A percentile compares a stretch with the other conserved stretches of the same genome.
These are phyloP conservation scores for Ceratobasidium sp. DNA, from an alignment of 1,284 basidiomycete genomes.

Conservation along the genomic window DNA sequence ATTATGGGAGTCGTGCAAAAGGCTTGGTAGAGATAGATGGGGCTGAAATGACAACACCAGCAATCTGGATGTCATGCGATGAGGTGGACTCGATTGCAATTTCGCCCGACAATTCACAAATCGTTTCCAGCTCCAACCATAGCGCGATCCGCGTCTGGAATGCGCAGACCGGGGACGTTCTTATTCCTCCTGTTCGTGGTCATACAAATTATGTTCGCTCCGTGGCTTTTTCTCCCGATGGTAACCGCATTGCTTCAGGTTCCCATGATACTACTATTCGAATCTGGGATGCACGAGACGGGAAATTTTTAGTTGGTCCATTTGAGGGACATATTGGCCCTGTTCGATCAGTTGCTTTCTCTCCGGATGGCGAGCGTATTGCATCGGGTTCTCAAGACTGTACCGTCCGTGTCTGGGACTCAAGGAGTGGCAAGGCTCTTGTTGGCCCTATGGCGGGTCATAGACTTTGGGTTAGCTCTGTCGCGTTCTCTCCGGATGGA, in stretches of 20 bases:
- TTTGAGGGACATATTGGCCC: slow-evolving; percentile 11
- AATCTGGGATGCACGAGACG: slow-evolving; percentile 34
- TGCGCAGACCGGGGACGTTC: background rate
- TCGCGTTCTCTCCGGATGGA: slow-evolving; percentile 22
- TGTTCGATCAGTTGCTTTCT: slow-evolving; percentile 40
- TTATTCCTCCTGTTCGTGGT: background rate
- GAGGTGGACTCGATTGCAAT: slow-evolving; percentile 44
- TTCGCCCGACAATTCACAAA: slow-evolving; percentile 10
- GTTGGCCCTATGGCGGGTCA: background rate
- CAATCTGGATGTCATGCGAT: too few relatives aligned
- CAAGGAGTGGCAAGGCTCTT: background rate
- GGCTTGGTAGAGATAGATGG: too few relatives aligned
- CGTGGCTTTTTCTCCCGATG: slow-evolving; percentile 42
- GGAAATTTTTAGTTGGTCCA: background rate
- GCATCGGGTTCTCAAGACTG: slow-evolving; percentile 29
- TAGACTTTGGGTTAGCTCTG: background rate
- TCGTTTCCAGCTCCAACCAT: slow-evolving; percentile 28
- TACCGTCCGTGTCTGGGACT: slow-evolving; percentile 38
- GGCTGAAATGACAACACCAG: too few relatives aligned
- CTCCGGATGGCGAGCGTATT: slow-evolving; percentile 10
- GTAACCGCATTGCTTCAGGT: too few relatives aligned
- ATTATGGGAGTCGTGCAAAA: too few relatives aligned
- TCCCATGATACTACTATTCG: slow-evolving; percentile 34
- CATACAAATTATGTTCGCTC: slow-evolving; percentile 13
- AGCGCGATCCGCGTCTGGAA: slow-evolving; percentile 44